Evolutionary conservation across 371 early-diverging fungal species (phyloP).

Genomic region (Syncephalis fuscata): DNA sequence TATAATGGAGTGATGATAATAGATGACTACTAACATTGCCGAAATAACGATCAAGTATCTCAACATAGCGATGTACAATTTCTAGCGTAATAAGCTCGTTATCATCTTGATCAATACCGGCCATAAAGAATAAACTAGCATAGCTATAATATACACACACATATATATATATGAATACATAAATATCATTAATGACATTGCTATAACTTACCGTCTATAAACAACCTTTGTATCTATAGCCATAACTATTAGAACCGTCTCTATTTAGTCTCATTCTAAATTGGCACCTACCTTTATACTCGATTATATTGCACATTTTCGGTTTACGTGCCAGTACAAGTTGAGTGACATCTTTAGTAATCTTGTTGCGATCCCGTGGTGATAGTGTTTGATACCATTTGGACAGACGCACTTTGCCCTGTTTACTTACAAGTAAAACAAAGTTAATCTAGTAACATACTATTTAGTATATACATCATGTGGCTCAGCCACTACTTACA

Average conservation of each 20-base stretch:
- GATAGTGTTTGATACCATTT: conserved; percentile 91
- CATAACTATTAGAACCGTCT: not conserved
- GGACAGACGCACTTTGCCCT: conserved; percentile 83
- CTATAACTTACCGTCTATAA: conserved; percentile 50
- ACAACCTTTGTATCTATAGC: conserved; percentile 78
- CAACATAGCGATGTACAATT: conserved; percentile 94
- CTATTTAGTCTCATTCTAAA: not conserved
- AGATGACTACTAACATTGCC: conserved; percentile 48
- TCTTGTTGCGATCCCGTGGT: conserved; percentile 84
- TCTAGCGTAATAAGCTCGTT: conserved; percentile 90
- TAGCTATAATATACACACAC: conserved; percentile 38
- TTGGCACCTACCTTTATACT: conserved; percentile 63
- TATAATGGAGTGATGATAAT: not conserved
- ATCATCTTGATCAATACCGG: conserved; percentile 78
- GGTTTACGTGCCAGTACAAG: conserved; percentile 76
- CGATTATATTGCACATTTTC: conserved; percentile 95
- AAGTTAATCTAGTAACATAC: conserved; percentile 34
- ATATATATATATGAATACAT: conserved; percentile 4
- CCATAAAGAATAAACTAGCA: conserved; percentile 88
- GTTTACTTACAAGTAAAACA: conserved; percentile 45
- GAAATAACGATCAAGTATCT: conserved; percentile 92
- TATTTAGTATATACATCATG: no score
- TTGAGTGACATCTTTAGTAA: conserved; percentile 85
- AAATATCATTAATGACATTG: not conserved
- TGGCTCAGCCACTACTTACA: no score